Base-by-base conservation (phyloP, 2,329 filamentous ascomycete species). In the Fusarium compactum region DNA sequence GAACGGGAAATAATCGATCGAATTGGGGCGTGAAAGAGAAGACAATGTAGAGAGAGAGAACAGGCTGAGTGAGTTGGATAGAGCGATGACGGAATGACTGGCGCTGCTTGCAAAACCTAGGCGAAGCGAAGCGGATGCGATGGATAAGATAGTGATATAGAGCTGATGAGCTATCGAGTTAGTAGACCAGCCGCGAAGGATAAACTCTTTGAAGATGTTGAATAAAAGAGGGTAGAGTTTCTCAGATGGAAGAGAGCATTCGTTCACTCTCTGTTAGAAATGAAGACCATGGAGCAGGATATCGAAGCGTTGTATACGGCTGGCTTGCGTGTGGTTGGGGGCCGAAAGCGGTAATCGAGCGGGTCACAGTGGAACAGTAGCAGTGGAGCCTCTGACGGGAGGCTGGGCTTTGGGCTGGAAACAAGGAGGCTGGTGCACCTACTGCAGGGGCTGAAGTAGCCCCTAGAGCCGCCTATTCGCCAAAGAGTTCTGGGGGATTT, bases 371-470 rank as follows among this genome's bases (percentile, higher is more conserved):
- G 69, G 65, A 56, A 62, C 69, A 67, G 24, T 27, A n/a, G 27
- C 16, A 47, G 68, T 57, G 65, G 69, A 45, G 22, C 40, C 40
- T 57, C 65, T 65, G 45, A 65, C 71, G 70, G 73, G 73, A 73
- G 74, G 69, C 74, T 77, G 73, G 70, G 74, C 67, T 68, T 67
- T 74, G 71, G 69, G 73, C 68, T 68, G 68, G 71, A 79, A 80
- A 76, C 72, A 65, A 70, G 74, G 78, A 73, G 69, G 69, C 78
- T 80, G 78, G 78, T 64, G 75, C 64, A 58, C 55, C 69, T 67
- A 67, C 62, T 70, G 61, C 72, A 76, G 72, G 74, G 74, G 72
- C 60, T 67, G 57, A 62, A 65, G 63, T 62, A 64, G 38, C 58
- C 43, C 58, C 58, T 55, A 27, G 41, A 56, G 50, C 51, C 51